Evolutionary conservation across 2,329 filamentous ascomycete species (phyloP), one percentile per base, ranked within the genome.

Genomic region (Seiridium cupressi): DNA sequence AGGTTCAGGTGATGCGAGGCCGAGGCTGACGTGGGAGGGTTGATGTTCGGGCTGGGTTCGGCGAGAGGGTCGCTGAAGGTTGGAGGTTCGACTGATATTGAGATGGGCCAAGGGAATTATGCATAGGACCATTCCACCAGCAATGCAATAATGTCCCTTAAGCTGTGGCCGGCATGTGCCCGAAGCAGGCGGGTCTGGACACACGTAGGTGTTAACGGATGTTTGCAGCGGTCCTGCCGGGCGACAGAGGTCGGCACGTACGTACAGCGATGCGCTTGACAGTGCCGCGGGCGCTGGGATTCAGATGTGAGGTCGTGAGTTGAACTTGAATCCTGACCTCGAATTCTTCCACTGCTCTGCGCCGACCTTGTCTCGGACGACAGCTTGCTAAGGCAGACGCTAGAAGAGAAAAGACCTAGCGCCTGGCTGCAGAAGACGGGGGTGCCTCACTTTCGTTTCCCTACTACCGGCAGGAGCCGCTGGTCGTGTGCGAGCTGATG

Each of bases 341-440:
- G 38, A 42, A 42, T 42, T 42, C 38, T 42, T 13, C 38, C 38
- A 13, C 38, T 42, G 38, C 18, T 26, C 18, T 26, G 18, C 18
- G 18, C 18, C 18, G 18, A 26, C 18, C 18, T 26, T 26, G 18
- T 26, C 18, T 26, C 18, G 18, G 18, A 26, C 49, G 49, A 35
- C n/a, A 31, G 49, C 49, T 51, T 10, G 46, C 10, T 26, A 26
- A 31, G 49, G 49, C 26, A 35, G 11, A n/a, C 49, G 49, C 49
- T 51, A 51, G 49, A 51, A 51, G 32, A 51, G 49, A 51, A 51
- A 36, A 48, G 18, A 51, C 31, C 49, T 51, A 51, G 49, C 49
- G 49, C 49, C 49, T 51, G 6, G 32, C 49, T 51, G 49, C 11
- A 35, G 9, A 31, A n/a, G 46, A 48, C n/a, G 13, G 46, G 46